phyloP scores from a whole-genome alignment of 2,329 filamentous ascomycete species.

The Fonsecaea pedrosoi region DNA sequence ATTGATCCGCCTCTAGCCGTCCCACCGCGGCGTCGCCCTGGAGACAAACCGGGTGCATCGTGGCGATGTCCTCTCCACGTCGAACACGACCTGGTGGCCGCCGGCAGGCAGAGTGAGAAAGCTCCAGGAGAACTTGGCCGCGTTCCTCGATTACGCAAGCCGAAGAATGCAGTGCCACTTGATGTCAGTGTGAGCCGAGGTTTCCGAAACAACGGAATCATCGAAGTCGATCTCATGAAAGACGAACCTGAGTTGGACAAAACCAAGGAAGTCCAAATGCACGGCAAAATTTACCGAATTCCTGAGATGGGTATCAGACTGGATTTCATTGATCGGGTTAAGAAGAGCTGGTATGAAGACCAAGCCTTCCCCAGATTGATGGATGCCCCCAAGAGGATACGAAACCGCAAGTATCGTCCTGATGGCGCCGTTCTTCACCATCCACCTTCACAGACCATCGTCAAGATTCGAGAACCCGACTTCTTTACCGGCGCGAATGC shows the following conservation, averaged over 20 bases:
- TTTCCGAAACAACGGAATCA: slow-evolving; percentile 71
- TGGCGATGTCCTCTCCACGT: slow-evolving; percentile 92
- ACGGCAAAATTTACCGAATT: slow-evolving; percentile 70
- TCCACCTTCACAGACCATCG: slow-evolving; percentile 39
- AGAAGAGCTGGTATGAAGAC: slow-evolving; percentile 49
- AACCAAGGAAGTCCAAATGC: slow-evolving; percentile 65
- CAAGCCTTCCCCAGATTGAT: slow-evolving; percentile 31
- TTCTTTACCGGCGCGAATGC: slow-evolving; percentile 39
- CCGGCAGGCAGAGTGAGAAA: slow-evolving; percentile 56
- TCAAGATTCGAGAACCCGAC: slow-evolving; percentile 42
- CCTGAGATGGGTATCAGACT: slow-evolving; percentile 69
- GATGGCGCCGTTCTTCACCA: slow-evolving; percentile 30
- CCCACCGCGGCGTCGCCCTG: slow-evolving; percentile 66
- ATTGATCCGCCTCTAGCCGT: slow-evolving; percentile 81
- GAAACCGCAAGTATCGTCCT: slow-evolving; percentile 33
- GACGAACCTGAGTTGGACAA: slow-evolving; percentile 53
- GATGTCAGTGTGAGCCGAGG: slow-evolving; percentile 64
- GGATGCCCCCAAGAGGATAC: slow-evolving; percentile 28
- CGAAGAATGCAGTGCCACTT: slow-evolving; percentile 56
- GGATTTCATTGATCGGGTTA: slow-evolving; percentile 73
- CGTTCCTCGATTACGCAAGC: slow-evolving; percentile 56
- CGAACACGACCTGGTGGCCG: slow-evolving; percentile 71
- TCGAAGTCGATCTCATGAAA: slow-evolving; percentile 71
- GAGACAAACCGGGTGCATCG: slow-evolving; percentile 65
- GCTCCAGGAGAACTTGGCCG: slow-evolving; percentile 42